Base-by-base conservation (phyloP, 169 alveolate genomes). In the Cryptosporidium meleagridis region DNA sequence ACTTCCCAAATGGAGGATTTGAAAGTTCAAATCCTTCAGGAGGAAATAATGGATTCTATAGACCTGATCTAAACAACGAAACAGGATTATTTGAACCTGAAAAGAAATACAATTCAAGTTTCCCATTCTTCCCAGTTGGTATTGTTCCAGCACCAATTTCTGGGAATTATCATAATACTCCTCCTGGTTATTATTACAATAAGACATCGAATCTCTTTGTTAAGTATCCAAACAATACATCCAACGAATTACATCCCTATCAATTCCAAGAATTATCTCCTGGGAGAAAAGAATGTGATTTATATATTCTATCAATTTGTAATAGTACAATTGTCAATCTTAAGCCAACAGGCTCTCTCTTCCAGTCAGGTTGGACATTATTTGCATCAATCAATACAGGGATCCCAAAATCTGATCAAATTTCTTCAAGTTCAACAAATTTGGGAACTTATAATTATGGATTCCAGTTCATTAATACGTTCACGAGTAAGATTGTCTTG, bases 1-100 rank as follows among this genome's bases (percentile, higher is more conserved):
- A 65, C 26, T 65, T 65, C 72, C 72, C 72, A 7, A 65, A 35
- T 31, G 72, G 72, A 31, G 72, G 72, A n/a, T 65, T 65, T 65
- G 72, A 65, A 35, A 65, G 72, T 14, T 33, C 72, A 0, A 65
- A 35, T 16, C 72, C 72, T 1, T 9, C 16, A 26, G 69, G 3
- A 26, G 55, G 16, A 4, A 37, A 35, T 31, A 35, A 12, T 16
- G 72, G 72, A n/a, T 65, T 65, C 52, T 65, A 65, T 14, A 65
- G 31, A 23, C 72, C 72, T 29, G 72, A 37, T 2, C 18, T 65
- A n/a, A 65, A 65, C 3, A 16, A 0, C 7, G 48, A 65, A 16
- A 65, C 72, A n/a, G 72, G 72, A 12, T 39, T 65, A n/a, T 65
- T 7, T 29, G 72, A 65, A 21, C 72, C 72, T 12, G 72, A 65